phyloP scores from a whole-genome alignment of 306 rosid genomes.

The Cicer judaicum region DNA sequence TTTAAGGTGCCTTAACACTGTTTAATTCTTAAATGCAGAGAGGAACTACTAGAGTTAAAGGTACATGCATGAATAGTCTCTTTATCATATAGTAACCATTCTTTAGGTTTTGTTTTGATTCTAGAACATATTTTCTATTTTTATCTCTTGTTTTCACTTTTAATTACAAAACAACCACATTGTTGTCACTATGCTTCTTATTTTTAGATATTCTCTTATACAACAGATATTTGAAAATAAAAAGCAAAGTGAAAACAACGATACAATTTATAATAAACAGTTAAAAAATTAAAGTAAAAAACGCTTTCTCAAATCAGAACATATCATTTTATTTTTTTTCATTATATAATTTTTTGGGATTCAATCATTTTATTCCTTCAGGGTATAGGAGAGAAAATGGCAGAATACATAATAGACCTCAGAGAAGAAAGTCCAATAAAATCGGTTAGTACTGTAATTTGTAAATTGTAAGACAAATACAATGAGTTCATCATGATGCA shows the following conservation, averaged over 20 bases:
- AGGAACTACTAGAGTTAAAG: conserved; percentile 79
- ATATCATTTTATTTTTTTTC: conserved; percentile 8
- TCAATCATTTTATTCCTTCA: conserved; percentile 43
- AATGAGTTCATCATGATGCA: conserved; percentile 13
- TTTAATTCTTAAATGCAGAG: conserved; percentile 57
- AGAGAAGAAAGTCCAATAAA: conserved; percentile 82
- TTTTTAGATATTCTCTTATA: background rate
- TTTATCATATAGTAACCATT: background rate
- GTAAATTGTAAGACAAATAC: conserved; percentile 1
- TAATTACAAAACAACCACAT: background rate
- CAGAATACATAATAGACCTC: conserved; percentile 82
- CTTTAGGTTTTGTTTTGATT: background rate
- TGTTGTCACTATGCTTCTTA: background rate
- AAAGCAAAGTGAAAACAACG: background rate
- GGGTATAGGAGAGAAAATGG: conserved; percentile 89
- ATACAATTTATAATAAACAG: background rate
- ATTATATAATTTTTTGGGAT: background rate
- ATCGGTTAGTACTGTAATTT: conserved; percentile 62
- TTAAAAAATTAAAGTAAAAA: background rate
- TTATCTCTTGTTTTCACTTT: background rate
- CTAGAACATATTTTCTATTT: background rate
- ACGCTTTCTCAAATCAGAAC: background rate
- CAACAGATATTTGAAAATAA: background rate
- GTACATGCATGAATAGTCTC: conserved; percentile 48
- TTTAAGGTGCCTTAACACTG: conserved; percentile 23